Evolutionary conservation across 2,329 filamentous ascomycete species (phyloP), one percentile per base, ranked within the genome.

Genomic region (Apiospora rasikravindrae): DNA sequence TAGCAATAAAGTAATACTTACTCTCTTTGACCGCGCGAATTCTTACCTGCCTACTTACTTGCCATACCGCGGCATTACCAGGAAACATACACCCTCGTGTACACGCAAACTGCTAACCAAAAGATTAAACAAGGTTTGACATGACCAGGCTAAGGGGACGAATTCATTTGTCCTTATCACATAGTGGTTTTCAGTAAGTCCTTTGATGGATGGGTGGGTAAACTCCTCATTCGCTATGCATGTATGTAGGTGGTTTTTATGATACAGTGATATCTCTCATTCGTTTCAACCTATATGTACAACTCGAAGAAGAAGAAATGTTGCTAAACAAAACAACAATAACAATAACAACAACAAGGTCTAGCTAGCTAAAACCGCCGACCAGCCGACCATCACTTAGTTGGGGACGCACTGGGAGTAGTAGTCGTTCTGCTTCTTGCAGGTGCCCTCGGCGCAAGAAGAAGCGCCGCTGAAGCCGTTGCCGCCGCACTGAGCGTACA

Each of bases 361-460:
- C 22, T n/a, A n/a, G 45, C 19, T 49, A n/a, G 45, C 45, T 49
- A n/a, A 49, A 49, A 49, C 7, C 22, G 22, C 45, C 8, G 13
- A n/a, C 45, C 19, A n/a, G 22, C 5, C 5, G 33, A 24, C n/a
- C 8, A 7, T 33, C 5, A 22, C 6, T 61, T 37, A 61, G 29
- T 61, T 61, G 53, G 53, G 53, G 8, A 69, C 44, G 47, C 67
- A 69, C 33, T 69, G 67, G 44, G 44, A 49, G 67, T 69, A 69
- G 14, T 45, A 69, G 47, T 45, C 44, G 69, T 76, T 77, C 29
- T 51, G 69, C n/a, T 42, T 13, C 10, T 61, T 76, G 69, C 76
- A 77, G 16, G 72, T 77, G n/a, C 76, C 73, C 66, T 72, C 67
- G 16, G 74, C 74, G 69, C 76, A 77, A 40, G 71, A 72, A 16